Base-by-base conservation (phyloP, 2,329 filamentous ascomycete species). In the Plectosphaerella sp. region DNA sequence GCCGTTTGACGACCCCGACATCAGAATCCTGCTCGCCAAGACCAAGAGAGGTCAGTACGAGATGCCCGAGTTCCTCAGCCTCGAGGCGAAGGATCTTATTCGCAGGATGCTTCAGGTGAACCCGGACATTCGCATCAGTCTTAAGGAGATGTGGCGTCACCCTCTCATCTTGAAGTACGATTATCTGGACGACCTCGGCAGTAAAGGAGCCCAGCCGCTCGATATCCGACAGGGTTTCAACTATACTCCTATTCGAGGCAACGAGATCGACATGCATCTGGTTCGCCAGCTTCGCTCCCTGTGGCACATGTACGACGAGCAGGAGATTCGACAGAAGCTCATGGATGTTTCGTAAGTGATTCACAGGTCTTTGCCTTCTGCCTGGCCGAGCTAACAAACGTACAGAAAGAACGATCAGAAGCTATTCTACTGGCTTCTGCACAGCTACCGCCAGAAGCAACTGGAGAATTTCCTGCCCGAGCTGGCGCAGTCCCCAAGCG, bases 371-470 rank as follows among this genome's bases (percentile, higher is more conserved):
- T 7, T 52, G 35, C 7, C 15, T 12, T 33, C 4, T 16, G 25
- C 64, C 69, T 56, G 69, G 28, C 28, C 28, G 28, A 33, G 28
- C 28, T 33, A 33, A 33, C 28, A 10, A 14, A 8, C 37, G 43
- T 47, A n/a, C 33, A 93, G 88, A 57, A 76, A 82, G 5, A 97
- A 96, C 58, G 90, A 96, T 51, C 91, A 97, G 65, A 96, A 96
- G 64, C 80, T 93, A 59, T 97, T 97, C 68, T 99, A 97, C 68
- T 88, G 85, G 69, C 80, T 95, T 18, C 79, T 99, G 8, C 72
- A 87, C 58, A 88, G 87, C 66, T 95, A 96, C 66, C 83, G 89
- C 45, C 86, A 96, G 57, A 85, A 90, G 56, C 87, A 94, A 59
- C 70, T 96, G 2, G 92, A 97, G 65, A 89, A 96, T 63, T 97